Evolutionary conservation across 208 protist species (phyloP).

Genomic region (Trypanosoma boissoni): DNA sequence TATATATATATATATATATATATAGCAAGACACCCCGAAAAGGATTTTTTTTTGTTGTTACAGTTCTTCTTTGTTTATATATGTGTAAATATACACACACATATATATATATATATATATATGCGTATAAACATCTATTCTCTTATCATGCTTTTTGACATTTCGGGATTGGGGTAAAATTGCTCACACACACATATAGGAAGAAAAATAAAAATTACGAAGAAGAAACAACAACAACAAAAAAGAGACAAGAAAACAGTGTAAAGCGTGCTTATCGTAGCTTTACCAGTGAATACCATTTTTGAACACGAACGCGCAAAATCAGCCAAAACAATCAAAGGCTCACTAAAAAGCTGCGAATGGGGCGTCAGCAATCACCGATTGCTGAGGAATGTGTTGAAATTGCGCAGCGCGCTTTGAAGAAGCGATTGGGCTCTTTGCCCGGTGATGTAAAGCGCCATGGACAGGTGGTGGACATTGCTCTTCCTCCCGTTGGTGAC

Average conservation of each 20-base stretch:
- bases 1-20: background rate
- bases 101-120: no score
- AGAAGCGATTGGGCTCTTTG: conserved; percentile 48
- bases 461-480: conserved; percentile 34
- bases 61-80: no score
- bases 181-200: no score
- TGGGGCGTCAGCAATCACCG: conserved; percentile 21
- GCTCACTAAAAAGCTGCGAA: conserved; percentile 1
- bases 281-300: no score
- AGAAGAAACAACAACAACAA: background rate
- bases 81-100: no score
- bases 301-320: no score
- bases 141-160: no score
- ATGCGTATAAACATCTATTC: no score
- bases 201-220: no score
- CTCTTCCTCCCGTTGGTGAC: conserved; percentile 32
- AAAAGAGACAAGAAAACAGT: conserved; percentile 17
- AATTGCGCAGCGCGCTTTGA: conserved; percentile 56
- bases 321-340: background rate
- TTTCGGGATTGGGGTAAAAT: no score
- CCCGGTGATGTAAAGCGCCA: conserved; percentile 19
- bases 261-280: no score
- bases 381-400: conserved; percentile 55
- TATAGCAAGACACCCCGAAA: background rate
- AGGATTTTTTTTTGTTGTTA: background rate